These are phyloP conservation scores for Globisporangium perplexum DNA, from an alignment of 352 stramenopile genomes.

Conservation along the genomic window DNA sequence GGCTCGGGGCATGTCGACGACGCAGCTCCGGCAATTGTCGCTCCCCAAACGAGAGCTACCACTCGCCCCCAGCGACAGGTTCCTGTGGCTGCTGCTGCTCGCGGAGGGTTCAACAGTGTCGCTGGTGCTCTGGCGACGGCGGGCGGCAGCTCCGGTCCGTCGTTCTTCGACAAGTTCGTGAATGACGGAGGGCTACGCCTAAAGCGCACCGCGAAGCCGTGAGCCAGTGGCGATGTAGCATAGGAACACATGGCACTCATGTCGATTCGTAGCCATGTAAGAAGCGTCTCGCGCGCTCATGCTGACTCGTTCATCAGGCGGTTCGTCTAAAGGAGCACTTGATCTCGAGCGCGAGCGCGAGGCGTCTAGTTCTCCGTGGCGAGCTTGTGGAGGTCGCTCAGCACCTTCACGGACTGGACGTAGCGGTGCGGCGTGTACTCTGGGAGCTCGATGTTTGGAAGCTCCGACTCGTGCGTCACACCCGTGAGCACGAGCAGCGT, in stretches of 20 bases:
- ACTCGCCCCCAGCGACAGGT: constrained; percentile 16
- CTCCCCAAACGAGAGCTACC: background rate
- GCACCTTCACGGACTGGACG: constrained; percentile 61
- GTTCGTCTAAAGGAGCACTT: background rate
- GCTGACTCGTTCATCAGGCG: background rate
- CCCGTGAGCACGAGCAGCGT: constrained; percentile 76
- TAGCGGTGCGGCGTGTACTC: constrained; percentile 60
- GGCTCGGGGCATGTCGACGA: background rate
- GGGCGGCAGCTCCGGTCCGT: constrained; percentile 10
- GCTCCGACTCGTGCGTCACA: constrained; percentile 55
- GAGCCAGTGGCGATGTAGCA: constrained; percentile 1
- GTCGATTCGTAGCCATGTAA: background rate
- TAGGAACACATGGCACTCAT: too few species aligned
- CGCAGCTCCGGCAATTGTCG: background rate
- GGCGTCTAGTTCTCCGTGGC: constrained; percentile 15
- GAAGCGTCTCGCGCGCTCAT: background rate
- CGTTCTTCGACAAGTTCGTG: constrained; percentile 75
- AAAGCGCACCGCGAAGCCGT: constrained; percentile 22
- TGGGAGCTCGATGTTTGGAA: constrained; percentile 39
- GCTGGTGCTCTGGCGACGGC: constrained; percentile 9
- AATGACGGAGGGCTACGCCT: constrained; percentile 54
- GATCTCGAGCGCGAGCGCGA: background rate
- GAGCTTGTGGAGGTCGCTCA: constrained; percentile 62
- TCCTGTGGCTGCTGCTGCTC: constrained; percentile 19
- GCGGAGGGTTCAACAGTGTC: constrained; percentile 31